Percentiles rank a stretch among this genome's conserved stretches.
Evolutionary conservation across 139 green algal species (phyloP).

Genomic region (Chlorella sp.): DNA sequence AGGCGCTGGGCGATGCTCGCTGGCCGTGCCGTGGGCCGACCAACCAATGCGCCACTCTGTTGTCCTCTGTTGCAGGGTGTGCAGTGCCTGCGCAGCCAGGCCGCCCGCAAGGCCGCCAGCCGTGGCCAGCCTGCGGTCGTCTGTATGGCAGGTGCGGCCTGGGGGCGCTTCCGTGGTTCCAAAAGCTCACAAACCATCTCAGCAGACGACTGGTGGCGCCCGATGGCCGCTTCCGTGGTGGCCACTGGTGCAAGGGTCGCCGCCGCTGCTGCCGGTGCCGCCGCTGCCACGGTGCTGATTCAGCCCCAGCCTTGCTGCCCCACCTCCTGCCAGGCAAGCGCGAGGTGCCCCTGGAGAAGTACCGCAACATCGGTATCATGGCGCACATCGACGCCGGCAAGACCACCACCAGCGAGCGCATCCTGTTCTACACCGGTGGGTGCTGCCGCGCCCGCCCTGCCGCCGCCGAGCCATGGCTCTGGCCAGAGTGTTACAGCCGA

Average conservation of each 20-base stretch:
- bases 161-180: too few species aligned
- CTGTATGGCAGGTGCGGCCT: too few species aligned
- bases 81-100: not conserved
- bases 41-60: not conserved
- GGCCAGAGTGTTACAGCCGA: too few species aligned
- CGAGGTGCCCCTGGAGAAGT: constrained; percentile 81
- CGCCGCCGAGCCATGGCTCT: too few species aligned
- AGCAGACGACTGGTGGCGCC: too few species aligned
- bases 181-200: too few species aligned
- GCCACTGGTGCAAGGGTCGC: too few species aligned
- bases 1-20: not conserved
- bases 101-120: not conserved
- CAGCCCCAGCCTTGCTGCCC: not conserved
- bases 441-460: too few species aligned
- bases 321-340: constrained; percentile 29
- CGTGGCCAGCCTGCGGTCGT: too few species aligned
- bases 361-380: constrained; percentile 99
- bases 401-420: constrained; percentile 98
- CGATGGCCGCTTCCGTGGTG: too few species aligned
- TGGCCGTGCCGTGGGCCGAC: not conserved
- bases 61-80: not conserved
- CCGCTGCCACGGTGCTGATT: too few species aligned
- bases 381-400: constrained; percentile 97
- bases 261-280: not conserved
- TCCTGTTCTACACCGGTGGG: constrained; percentile 97